Conservation (phyloP, 495 filamentous ascomycete species). For the Penicillium alfredii region DNA sequence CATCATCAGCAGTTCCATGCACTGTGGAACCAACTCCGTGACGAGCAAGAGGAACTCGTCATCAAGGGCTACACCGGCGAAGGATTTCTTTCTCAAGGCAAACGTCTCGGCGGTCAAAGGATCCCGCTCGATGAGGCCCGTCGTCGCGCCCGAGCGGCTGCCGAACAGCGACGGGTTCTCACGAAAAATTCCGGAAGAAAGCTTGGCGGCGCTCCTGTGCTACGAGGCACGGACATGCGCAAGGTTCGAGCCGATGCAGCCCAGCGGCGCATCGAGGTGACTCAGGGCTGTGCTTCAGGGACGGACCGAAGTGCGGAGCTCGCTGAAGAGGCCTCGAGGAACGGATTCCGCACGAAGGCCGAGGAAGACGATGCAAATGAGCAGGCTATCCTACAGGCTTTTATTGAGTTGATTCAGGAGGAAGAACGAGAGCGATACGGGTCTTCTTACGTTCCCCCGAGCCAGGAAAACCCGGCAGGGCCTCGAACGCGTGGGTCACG, state of each 20-base stretch:
- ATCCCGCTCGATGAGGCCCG: constrained; percentile 71
- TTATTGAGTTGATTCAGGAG: constrained; percentile 80
- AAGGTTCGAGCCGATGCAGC: constrained; percentile 68
- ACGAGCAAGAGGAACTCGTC: constrained; percentile 70
- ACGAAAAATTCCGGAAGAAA: constrained; percentile 62
- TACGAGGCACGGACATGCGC: constrained; percentile 65
- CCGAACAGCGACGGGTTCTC: constrained; percentile 61
- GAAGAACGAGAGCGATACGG: constrained; percentile 74
- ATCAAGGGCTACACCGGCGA: constrained; percentile 88
- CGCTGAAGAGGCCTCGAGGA: constrained; percentile 61
- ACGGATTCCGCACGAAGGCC: constrained; percentile 75
- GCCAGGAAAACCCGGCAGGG: constrained; percentile 54
- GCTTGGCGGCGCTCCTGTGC: constrained; percentile 61
- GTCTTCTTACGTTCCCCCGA: constrained; percentile 57
- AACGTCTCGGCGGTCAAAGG: constrained; percentile 60
- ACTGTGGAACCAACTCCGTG: constrained; percentile 81
- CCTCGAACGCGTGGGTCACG: constrained; percentile 29
- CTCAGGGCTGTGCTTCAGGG: constrained; percentile 70
- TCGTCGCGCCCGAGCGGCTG: constrained; percentile 65
- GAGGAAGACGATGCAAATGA: constrained; percentile 91
- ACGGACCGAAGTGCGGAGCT: constrained; percentile 51
- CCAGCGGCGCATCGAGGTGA: constrained; percentile 59
- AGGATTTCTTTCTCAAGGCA: constrained; percentile 74
- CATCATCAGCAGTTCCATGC: constrained; percentile 80
- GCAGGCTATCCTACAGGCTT: constrained; percentile 77